Evolutionary conservation across 169 alveolate species (phyloP).

Genomic region (Cryptosporidium parvum): DNA sequence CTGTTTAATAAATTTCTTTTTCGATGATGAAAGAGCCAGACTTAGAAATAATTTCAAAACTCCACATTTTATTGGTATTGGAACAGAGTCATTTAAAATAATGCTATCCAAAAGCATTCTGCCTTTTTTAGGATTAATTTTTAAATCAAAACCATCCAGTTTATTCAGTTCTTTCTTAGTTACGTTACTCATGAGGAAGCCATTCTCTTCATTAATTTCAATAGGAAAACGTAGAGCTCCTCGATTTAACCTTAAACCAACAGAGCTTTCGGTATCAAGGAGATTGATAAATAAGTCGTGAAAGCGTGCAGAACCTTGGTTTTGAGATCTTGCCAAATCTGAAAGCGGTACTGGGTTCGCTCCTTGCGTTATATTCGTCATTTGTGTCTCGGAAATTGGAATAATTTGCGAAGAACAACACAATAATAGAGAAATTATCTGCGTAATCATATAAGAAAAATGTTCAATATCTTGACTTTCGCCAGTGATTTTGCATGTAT

Average conservation of each 20-base stretch:
- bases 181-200: conserved; percentile 38
- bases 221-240: conserved; percentile 8
- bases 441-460: conserved; percentile 34
- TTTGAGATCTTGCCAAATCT: conserved; percentile 41
- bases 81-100: conserved; percentile 58
- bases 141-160: conserved; percentile 29
- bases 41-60: conserved; percentile 38
- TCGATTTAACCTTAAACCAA: conserved; percentile 21
- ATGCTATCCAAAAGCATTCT: conserved; percentile 26
- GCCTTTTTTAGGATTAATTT: not conserved
- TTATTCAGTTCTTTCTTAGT: conserved; percentile 25
- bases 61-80: conserved; percentile 8
- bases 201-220: conserved; percentile 67
- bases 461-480: conserved; percentile 11
- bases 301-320: conserved; percentile 6
- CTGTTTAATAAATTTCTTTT: conserved; percentile 30
- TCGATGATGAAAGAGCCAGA: conserved; percentile 60
- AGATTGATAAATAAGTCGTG: conserved; percentile 57
- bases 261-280: conserved; percentile 56
- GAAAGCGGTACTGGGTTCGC: conserved; percentile 48
- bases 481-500: conserved; percentile 21
- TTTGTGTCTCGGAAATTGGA: conserved; percentile 64
- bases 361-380: conserved; percentile 11
- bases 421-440: conserved; percentile 18
- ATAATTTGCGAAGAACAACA: conserved; percentile 28